A percentile compares a stretch with the other conserved stretches of the same genome.
Evolutionary conservation across 1,284 basidiomycete genomes (phyloP).

Genomic region (Ceratobasidium sp.): DNA sequence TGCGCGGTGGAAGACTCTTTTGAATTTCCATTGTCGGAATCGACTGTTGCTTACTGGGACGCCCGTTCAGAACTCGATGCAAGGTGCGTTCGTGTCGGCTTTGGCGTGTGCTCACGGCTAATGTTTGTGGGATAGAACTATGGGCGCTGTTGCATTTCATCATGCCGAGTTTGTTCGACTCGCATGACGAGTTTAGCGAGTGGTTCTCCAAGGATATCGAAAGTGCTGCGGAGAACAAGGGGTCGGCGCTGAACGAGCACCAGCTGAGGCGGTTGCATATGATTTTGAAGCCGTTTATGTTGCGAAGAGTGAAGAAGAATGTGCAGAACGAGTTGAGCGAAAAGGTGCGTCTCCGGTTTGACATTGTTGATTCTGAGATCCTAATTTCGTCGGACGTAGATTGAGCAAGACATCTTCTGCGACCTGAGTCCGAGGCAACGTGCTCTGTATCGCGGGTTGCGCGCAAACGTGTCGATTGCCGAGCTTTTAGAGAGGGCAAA

Average conservation of each 20-base stretch:
- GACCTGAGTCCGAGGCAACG: slow-evolving; percentile 95
- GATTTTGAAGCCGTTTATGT: slow-evolving; percentile 99
- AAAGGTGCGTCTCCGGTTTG: slow-evolving; percentile 71
- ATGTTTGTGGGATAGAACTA: slow-evolving; percentile 73
- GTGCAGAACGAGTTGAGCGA: slow-evolving; percentile 99
- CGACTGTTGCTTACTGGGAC: slow-evolving; percentile 96
- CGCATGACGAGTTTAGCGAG: slow-evolving; percentile 99
- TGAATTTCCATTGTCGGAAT: slow-evolving; percentile 97
- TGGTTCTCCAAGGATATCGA: slow-evolving; percentile 99
- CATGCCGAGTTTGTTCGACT: slow-evolving; percentile 99
- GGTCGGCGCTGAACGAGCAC: slow-evolving; percentile 93
- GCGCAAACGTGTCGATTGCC: slow-evolving; percentile 94
- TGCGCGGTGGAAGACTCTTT: slow-evolving; percentile 97
- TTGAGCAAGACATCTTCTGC: slow-evolving; percentile 96
- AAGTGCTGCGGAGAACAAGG: slow-evolving; percentile 90
- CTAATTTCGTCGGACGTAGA: slow-evolving; percentile 64
- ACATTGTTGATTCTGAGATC: background rate
- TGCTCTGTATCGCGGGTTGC: slow-evolving; percentile 90
- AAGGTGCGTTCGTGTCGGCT: slow-evolving; percentile 69
- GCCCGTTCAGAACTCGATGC: slow-evolving; percentile 99
- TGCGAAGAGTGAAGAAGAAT: slow-evolving; percentile 96
- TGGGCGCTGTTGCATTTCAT: slow-evolving; percentile 99
- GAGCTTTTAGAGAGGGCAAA: slow-evolving; percentile 95
- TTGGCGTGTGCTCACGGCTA: slow-evolving; percentile 42
- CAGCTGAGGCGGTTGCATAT: slow-evolving; percentile 97